Conservation (phyloP, 1,284 basidiomycete species). For the Boletellus deceptivus region DNA sequence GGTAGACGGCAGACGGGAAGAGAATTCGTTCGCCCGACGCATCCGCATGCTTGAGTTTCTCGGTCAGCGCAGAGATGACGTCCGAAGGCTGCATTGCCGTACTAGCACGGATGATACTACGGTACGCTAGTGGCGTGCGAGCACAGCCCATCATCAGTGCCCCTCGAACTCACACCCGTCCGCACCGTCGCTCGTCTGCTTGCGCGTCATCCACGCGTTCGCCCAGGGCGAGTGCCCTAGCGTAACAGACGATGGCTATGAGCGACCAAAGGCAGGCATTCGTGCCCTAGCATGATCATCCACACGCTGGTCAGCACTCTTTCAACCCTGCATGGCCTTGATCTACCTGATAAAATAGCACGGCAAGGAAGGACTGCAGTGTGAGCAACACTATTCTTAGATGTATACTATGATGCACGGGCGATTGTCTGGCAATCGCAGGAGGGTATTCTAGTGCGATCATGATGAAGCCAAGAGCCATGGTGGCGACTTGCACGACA, state of each 20-base stretch:
- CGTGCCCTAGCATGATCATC: constrained; percentile 53
- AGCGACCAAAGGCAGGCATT: constrained; percentile 73
- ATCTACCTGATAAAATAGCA: constrained; percentile 78
- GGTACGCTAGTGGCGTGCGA: constrained; percentile 18
- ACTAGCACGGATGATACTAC: too few relatives aligned
- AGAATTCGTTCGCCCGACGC: constrained; percentile 71
- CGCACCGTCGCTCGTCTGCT: constrained; percentile 46
- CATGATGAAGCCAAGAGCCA: constrained; percentile 57
- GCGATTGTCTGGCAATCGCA: constrained; percentile 52
- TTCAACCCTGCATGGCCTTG: background rate
- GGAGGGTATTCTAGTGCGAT: constrained; percentile 68
- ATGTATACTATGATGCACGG: constrained; percentile 64
- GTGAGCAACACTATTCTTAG: constrained; percentile 63
- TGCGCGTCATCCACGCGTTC: constrained; percentile 68
- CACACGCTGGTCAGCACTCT: background rate
- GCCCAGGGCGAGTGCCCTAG: constrained; percentile 58
- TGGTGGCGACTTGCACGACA: constrained; percentile 63
- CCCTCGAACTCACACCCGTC: constrained; percentile 32
- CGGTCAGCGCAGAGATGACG: constrained; percentile 59
- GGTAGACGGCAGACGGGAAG: constrained; percentile 68
- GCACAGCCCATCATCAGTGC: background rate
- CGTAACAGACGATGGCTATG: constrained; percentile 64
- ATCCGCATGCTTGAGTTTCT: constrained; percentile 58
- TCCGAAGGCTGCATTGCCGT: constrained; percentile 37
- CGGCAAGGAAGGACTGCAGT: constrained; percentile 61